These are phyloP conservation scores for Macrotyloma uniflorum DNA, from an alignment of 306 rosid species.

Conservation along the genomic window DNA sequence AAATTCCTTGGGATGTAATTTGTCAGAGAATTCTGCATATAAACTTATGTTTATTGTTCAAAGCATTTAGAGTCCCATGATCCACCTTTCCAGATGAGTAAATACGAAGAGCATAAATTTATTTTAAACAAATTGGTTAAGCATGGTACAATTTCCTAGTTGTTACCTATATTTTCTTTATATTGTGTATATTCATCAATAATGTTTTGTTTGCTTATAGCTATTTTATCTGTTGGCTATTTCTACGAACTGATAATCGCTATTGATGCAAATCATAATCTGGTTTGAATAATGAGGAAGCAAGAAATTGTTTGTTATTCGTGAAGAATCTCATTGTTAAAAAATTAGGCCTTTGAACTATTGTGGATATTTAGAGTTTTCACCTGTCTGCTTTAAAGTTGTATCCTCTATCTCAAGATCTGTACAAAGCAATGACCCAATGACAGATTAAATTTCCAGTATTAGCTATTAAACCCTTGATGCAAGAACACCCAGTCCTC, in stretches of 20 bases:
- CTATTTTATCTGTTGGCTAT: no score
- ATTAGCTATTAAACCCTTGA: not conserved
- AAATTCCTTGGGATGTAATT: constrained; percentile 1
- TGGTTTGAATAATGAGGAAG: no score
- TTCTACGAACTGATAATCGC: no score
- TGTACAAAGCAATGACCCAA: not conserved
- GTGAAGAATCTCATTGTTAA: no score
- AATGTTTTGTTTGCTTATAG: no score
- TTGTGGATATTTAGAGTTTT: no score
- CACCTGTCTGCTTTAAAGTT: no score
- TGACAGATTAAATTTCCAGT: not conserved
- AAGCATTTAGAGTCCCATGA: not conserved
- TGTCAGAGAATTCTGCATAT: not conserved
- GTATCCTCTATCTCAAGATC: not conserved
- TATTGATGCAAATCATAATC: no score
- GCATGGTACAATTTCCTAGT: not conserved
- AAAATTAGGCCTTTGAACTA: no score
- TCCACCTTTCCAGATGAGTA: not conserved
- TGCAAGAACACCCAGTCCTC: not conserved
- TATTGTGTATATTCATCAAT: not conserved
- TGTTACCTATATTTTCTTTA: not conserved
- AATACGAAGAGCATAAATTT: not conserved
- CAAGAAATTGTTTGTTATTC: no score
- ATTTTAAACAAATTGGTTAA: not conserved
- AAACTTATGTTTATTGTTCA: not conserved